Evolutionary conservation across 495 filamentous ascomycete genomes (phyloP).

Genomic region (Penicillium fimorum): DNA sequence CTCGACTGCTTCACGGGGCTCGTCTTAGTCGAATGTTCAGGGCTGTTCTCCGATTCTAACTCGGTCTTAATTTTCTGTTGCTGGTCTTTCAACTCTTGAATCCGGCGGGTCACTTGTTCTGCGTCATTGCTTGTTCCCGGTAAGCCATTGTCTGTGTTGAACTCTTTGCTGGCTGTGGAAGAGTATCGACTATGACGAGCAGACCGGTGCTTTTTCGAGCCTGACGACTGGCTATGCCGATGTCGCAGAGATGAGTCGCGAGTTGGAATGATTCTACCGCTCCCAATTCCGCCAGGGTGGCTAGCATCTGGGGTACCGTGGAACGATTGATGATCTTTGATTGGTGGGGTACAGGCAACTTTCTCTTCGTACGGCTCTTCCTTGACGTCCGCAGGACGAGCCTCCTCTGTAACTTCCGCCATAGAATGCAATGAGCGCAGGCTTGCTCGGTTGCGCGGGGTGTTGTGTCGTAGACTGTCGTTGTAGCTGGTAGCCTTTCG

Average conservation of each 20-base stretch:
- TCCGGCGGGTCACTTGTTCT: slow-evolving; percentile 48
- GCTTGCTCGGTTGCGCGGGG: slow-evolving; percentile 41
- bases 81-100: slow-evolving; percentile 52
- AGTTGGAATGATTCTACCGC: slow-evolving; percentile 57
- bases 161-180: slow-evolving; percentile 40
- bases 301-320: slow-evolving; percentile 31
- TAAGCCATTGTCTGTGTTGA: slow-evolving; percentile 31
- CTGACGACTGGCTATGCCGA: slow-evolving; percentile 41
- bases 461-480: slow-evolving; percentile 37
- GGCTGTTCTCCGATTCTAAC: slow-evolving; percentile 35
- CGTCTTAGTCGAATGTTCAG: slow-evolving; percentile 33
- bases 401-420: slow-evolving; percentile 45
- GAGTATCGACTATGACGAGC: slow-evolving; percentile 41
- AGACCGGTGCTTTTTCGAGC: slow-evolving; percentile 37
- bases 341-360: slow-evolving; percentile 27
- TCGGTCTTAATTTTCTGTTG: slow-evolving; percentile 47
- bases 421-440: slow-evolving; percentile 47
- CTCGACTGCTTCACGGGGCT: slow-evolving; percentile 26
- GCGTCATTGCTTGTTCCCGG: slow-evolving; percentile 38
- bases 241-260: slow-evolving; percentile 67
- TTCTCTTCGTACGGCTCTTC: slow-evolving; percentile 25
- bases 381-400: slow-evolving; percentile 20
- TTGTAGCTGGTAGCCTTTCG: slow-evolving; percentile 40
- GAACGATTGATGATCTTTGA: slow-evolving; percentile 26
- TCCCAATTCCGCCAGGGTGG: slow-evolving; percentile 46